Evolutionary conservation across 305 asterid species (phyloP), one percentile per base, ranked within the genome.

Genomic region (Fraxinus xanthoxyloides): DNA sequence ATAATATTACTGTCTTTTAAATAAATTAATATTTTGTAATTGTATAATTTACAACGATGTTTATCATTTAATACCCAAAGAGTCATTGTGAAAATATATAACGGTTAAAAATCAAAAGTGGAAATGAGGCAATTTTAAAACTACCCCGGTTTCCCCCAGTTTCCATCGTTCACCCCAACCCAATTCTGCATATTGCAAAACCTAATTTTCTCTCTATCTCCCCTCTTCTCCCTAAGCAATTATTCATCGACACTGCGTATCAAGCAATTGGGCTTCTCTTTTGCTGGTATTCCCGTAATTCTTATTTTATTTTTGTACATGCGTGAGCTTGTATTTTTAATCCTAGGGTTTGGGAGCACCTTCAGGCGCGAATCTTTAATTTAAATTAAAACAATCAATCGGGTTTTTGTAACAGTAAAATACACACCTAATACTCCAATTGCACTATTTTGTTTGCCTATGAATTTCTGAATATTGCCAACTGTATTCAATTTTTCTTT

Each of bases 361-460:
- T 67, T 69, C 56, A 82, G 88, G 91, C 87, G 85, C 82, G 84
- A 86, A 79, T 78, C 73, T 81, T 77, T 0, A 80, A 70, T 84
- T 79, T 82, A 72, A 82, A 67, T 61, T 51, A 77, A 67, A 70
- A 65, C 46, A 76, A 80, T 28, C 84, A 78, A 35, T 84, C 85
- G 83, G 87, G 84, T 79, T 83, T 48, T 54, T 65, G 82, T 84
- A 82, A 84, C 84, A 84, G 81, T 82, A 72, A 72, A 74, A 72
- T 72, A 32, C 65, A 43, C 40, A 3, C 17, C 13, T 70, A 46
- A 0, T 72, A 79, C 46, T 38, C 46, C 51, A 6, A 19, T 34
- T 32, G 59, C 10, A 65, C 21, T 31, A 56, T 6, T 77, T 70
- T 83, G 76, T 32, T 26, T 56, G 80, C n/a, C 32, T 75, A 73